Evolutionary conservation across 1,284 basidiomycete genomes (phyloP).

Genomic region (Austroboletus novae-zelandiae): DNA sequence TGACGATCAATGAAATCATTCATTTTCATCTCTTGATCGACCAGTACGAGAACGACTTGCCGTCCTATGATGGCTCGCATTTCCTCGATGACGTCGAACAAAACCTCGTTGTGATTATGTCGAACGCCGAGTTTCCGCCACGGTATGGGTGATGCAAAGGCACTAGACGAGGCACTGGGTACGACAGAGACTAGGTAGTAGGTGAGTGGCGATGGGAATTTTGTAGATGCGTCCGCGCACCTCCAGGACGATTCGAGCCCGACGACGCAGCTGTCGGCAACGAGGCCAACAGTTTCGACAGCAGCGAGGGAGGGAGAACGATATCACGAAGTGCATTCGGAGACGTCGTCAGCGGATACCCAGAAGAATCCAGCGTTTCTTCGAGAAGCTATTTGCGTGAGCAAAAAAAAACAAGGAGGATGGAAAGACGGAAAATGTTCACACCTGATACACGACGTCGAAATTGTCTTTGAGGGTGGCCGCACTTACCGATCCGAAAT

Average conservation of each 20-base stretch:
- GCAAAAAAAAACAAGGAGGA: background rate
- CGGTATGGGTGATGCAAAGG: slow-evolving; percentile 88
- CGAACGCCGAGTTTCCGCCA: slow-evolving; percentile 88
- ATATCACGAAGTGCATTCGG: slow-evolving; percentile 90
- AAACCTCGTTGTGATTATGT: slow-evolving; percentile 91
- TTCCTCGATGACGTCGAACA: slow-evolving; percentile 88
- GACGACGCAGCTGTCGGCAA: slow-evolving; percentile 42
- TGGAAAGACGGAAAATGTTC: slow-evolving; percentile 9
- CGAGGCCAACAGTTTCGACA: slow-evolving; percentile 74
- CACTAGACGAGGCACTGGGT: slow-evolving; percentile 52
- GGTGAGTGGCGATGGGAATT: slow-evolving; percentile 19
- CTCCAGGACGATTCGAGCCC: slow-evolving; percentile 27
- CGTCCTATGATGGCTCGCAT: slow-evolving; percentile 83
- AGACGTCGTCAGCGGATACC: slow-evolving; percentile 93
- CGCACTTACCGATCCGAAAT: slow-evolving; percentile 62
- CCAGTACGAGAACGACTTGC: slow-evolving; percentile 39
- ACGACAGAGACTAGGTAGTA: slow-evolving; percentile 35
- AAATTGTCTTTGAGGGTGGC: slow-evolving; percentile 89
- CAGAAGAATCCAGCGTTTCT: slow-evolving; percentile 90
- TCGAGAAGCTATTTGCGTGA: slow-evolving; percentile 73
- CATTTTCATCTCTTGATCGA: background rate
- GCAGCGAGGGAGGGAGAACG: slow-evolving; percentile 82
- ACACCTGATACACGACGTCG: slow-evolving; percentile 91
- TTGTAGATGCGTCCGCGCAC: slow-evolving; percentile 8
- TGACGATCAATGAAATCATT: slow-evolving; percentile 28